Evolutionary conservation across 495 filamentous ascomycete genomes (phyloP).

Genomic region (Xanthoparmelia taractica): DNA sequence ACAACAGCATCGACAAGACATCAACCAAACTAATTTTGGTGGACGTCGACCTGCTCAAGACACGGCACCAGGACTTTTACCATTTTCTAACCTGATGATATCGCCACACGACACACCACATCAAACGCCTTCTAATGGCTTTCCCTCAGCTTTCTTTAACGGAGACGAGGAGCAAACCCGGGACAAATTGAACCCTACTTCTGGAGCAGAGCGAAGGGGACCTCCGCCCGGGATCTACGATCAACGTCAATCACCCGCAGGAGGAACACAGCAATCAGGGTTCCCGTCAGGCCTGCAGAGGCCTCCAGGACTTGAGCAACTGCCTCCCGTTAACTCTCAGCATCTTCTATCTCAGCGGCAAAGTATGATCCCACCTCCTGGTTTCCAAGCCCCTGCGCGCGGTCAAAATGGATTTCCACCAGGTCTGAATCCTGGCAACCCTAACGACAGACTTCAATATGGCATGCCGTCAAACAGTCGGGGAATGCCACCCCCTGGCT

Average conservation of each 20-base stretch:
- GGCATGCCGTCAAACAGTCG: constrained; percentile 24
- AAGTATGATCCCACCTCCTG: constrained; percentile 41
- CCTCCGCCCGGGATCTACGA: constrained; percentile 43
- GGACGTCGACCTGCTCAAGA: constrained; percentile 29
- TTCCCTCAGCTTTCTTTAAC: constrained; percentile 31
- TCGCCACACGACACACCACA: constrained; percentile 40
- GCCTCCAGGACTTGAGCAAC: constrained; percentile 44
- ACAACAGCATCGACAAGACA: constrained; percentile 41
- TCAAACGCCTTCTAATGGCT: constrained; percentile 34
- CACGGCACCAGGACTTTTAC: constrained; percentile 35
- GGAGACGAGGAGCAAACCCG: constrained; percentile 41
- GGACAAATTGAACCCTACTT: constrained; percentile 29
- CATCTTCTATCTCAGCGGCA: constrained; percentile 34
- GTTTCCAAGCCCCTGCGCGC: constrained; percentile 34
- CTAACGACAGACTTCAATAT: constrained; percentile 18
- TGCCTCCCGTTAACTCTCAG: constrained; percentile 30
- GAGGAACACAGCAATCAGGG: constrained; percentile 13
- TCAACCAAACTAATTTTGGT: constrained; percentile 30
- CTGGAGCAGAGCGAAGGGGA: constrained; percentile 25
- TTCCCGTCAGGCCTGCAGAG: constrained; percentile 31
- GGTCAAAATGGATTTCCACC: constrained; percentile 37
- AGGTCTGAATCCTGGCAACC: constrained; percentile 38
- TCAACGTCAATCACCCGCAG: constrained; percentile 18
- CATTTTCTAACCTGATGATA: constrained; percentile 40
- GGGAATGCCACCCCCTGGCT: constrained; percentile 47